phyloP scores from a whole-genome alignment of 345 rosid species.

The Adansonia digitata region DNA sequence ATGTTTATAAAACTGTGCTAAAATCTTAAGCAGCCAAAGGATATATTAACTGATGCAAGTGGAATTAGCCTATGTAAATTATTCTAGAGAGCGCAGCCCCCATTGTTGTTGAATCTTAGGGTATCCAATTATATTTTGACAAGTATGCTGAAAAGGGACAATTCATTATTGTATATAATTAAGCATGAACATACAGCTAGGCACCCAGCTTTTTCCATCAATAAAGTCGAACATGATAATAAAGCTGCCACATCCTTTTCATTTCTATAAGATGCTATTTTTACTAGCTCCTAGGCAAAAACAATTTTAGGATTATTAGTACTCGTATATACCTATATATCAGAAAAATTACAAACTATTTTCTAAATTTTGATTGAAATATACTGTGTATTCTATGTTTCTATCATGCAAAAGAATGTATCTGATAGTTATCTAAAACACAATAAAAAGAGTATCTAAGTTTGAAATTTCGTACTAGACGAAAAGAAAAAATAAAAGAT shows the following conservation, averaged over 20 bases:
- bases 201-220: not conserved
- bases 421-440: not conserved
- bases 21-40: not conserved
- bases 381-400: not conserved
- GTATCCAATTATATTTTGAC: not conserved
- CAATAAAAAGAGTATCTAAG: too few species aligned
- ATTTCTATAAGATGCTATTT: not conserved
- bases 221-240: not conserved
- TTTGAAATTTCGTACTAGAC: not conserved
- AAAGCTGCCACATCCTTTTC: not conserved
- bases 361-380: not conserved
- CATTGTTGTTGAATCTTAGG: not conserved
- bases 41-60: not conserved
- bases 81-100: not conserved
- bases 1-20: not conserved
- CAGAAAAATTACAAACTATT: not conserved
- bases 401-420: not conserved
- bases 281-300: not conserved
- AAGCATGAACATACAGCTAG: not conserved
- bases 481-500: not conserved
- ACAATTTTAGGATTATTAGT: not conserved
- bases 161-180: not conserved
- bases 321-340: not conserved
- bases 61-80: not conserved
- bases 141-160: not conserved